Conservation (phyloP, 129 eudicot genomes). For the Gnaphalium uliginosum region DNA sequence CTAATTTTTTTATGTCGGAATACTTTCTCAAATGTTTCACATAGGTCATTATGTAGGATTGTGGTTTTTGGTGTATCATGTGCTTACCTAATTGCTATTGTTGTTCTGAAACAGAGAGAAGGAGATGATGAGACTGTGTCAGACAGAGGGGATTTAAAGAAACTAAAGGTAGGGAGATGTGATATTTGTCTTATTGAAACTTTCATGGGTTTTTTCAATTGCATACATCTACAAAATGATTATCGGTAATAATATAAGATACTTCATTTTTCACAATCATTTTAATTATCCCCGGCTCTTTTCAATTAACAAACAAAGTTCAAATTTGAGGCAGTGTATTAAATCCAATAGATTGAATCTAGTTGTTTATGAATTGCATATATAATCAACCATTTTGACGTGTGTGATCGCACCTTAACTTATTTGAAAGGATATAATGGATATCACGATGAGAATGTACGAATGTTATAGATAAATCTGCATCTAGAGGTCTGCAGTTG, state of each 20-base stretch:
- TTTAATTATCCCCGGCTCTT: too few relatives aligned
- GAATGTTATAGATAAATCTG: not conserved
- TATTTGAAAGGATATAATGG: not conserved
- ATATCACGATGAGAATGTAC: not conserved
- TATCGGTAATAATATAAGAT: too few relatives aligned
- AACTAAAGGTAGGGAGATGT: slow-evolving; percentile 32
- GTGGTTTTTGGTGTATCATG: not conserved
- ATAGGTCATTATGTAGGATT: not conserved
- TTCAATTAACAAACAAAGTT: not conserved
- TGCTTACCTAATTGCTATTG: slow-evolving; percentile 6
- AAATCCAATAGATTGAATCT: not conserved
- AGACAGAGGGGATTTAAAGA: slow-evolving; percentile 26
- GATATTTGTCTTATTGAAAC: not conserved
- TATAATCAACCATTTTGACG: not conserved
- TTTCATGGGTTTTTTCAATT: not conserved
- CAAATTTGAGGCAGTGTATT: not conserved
- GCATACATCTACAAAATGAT: not conserved
- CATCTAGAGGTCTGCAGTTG: not conserved
- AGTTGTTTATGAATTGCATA: not conserved
- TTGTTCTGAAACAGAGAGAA: slow-evolving; percentile 32
- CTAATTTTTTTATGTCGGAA: not conserved
- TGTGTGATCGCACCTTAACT: not conserved
- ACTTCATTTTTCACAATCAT: too few relatives aligned
- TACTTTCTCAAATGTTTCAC: not conserved
- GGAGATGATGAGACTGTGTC: slow-evolving; percentile 22